These are phyloP conservation scores for Rhodotorula diobovata DNA, from an alignment of 768 basidiomycete genomes.

Conservation along the genomic window DNA sequence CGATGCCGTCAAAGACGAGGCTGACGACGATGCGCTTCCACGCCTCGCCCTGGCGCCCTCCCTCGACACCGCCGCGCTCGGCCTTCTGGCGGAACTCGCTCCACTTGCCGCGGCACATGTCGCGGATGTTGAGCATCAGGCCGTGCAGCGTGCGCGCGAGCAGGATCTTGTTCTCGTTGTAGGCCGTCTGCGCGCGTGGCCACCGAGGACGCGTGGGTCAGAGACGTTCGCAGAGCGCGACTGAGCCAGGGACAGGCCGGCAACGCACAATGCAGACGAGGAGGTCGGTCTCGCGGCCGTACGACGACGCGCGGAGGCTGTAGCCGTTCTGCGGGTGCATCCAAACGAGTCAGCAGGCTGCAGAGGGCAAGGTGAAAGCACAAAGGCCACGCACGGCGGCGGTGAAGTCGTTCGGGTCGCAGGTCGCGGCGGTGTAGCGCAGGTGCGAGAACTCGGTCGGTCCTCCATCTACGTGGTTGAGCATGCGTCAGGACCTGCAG, in stretches of 20 bases:
- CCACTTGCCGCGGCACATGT: conserved; percentile 93
- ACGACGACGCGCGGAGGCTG: conserved; percentile 75
- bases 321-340: conserved; percentile 60
- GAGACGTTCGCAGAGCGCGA: too few relatives aligned
- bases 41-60: conserved; percentile 44
- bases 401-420: conserved; percentile 82
- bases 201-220: not conserved
- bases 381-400: conserved; percentile 51
- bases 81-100: conserved; percentile 83
- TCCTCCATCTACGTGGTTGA: conserved; percentile 47
- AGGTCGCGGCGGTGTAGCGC: conserved; percentile 79
- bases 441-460: conserved; percentile 91
- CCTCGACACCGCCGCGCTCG: conserved; percentile 76
- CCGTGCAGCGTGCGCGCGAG: conserved; percentile 82
- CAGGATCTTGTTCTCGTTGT: conserved; percentile 88
- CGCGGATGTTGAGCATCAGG: conserved; percentile 93
- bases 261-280: conserved; percentile 80
- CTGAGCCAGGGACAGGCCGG: not conserved
- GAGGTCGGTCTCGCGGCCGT: conserved; percentile 84
- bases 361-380: not conserved
- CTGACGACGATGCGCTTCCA: conserved; percentile 74
- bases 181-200: conserved; percentile 48
- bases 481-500: not conserved
- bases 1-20: conserved; percentile 79
- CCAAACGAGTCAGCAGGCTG: not conserved